phyloP scores from a whole-genome alignment of 1,284 basidiomycete genomes.

The Ganoderma leucocontextum region DNA sequence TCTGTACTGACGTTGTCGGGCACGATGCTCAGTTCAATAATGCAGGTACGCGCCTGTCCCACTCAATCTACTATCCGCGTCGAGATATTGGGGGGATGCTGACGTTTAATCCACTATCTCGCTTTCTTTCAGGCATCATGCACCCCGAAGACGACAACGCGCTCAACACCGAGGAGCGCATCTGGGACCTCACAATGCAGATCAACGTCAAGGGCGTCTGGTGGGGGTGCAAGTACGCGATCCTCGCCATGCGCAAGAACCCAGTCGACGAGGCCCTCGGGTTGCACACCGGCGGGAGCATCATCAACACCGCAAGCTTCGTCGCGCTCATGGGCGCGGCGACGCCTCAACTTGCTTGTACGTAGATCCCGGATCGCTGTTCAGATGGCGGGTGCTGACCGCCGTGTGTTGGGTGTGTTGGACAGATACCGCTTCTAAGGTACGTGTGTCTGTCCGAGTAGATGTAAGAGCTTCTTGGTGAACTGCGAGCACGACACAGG shows the following conservation, averaged over 20 bases:
- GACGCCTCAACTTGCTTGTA: slow-evolving; percentile 95
- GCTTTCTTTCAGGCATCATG: slow-evolving; percentile 80
- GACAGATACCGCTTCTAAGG: slow-evolving; percentile 87
- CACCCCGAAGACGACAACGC: slow-evolving; percentile 94
- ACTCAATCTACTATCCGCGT: too few species aligned
- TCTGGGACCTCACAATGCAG: slow-evolving; percentile 94
- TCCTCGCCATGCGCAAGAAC: slow-evolving; percentile 94
- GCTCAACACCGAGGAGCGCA: slow-evolving; percentile 93
- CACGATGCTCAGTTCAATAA: slow-evolving; percentile 80
- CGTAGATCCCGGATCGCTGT: slow-evolving; percentile 42
- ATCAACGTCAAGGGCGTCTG: slow-evolving; percentile 98
- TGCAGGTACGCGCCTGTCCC: slow-evolving; percentile 60
- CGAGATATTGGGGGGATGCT: too few species aligned
- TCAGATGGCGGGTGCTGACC: too few species aligned
- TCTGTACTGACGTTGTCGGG: neutral
- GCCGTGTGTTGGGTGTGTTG: neutral
- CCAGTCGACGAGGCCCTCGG: slow-evolving; percentile 83
- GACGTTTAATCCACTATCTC: neutral
- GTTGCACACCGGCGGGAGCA: slow-evolving; percentile 86
- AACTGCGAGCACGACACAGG: slow-evolving; percentile 52
- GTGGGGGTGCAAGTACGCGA: slow-evolving; percentile 98
- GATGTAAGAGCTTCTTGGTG: neutral
- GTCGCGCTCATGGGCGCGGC: slow-evolving; percentile 94
- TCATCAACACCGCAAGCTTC: slow-evolving; percentile 98
- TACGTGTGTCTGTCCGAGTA: slow-evolving; percentile 35